phyloP scores from a whole-genome alignment of 495 filamentous ascomycete species.

The Hyaloscypha variabilis region DNA sequence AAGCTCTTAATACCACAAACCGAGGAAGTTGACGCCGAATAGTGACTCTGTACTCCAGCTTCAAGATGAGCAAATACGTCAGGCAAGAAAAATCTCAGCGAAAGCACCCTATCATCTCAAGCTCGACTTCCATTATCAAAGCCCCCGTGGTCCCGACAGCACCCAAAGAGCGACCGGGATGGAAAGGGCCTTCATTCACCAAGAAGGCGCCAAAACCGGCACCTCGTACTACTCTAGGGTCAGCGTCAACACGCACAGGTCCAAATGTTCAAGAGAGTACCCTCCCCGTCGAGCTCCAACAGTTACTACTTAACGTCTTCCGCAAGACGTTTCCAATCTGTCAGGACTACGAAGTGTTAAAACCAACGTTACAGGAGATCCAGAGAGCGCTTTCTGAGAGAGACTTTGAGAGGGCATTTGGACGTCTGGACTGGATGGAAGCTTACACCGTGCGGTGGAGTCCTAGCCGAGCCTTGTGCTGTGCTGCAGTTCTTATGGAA shows the following conservation, averaged over 20 bases:
- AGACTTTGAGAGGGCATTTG: constrained; percentile 83
- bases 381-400: constrained; percentile 84
- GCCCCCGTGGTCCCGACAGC: neutral
- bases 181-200: constrained; percentile 28
- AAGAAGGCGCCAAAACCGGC: constrained; percentile 26
- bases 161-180: constrained; percentile 18
- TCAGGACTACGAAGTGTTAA: constrained; percentile 46
- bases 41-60: neutral
- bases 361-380: constrained; percentile 69
- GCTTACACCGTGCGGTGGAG: constrained; percentile 91
- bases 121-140: neutral
- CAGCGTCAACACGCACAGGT: neutral
- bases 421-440: constrained; percentile 61
- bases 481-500: constrained; percentile 64
- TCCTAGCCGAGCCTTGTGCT: constrained; percentile 78
- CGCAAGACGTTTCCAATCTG: constrained; percentile 56
- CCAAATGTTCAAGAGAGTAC: neutral
- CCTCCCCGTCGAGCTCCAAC: constrained; percentile 61
- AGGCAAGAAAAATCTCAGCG: constrained; percentile 5
- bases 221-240: constrained; percentile 10
- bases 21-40: too few relatives aligned
- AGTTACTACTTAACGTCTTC: constrained; percentile 77
- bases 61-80: neutral
- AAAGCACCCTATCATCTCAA: constrained; percentile 2
- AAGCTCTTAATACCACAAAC: too few relatives aligned